phyloP scores from a whole-genome alignment of 805 yeast genomes.

The Saturnispora mendoncae region DNA sequence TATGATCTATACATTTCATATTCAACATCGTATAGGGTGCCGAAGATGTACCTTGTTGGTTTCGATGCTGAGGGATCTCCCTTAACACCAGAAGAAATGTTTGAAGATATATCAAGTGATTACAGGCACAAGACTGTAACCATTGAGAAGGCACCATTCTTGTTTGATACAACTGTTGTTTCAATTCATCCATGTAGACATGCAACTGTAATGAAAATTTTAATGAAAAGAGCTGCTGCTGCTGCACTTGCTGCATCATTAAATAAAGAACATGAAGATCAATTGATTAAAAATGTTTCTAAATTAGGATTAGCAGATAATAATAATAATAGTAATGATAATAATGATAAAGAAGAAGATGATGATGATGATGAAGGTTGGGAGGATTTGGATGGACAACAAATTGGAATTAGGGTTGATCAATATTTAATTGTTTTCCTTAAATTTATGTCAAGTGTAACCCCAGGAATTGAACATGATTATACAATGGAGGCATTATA shows the following conservation, averaged over 20 bases:
- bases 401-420: conserved; percentile 62
- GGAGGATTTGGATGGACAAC: conserved; percentile 17
- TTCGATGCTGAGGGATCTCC: conserved; percentile 80
- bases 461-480: conserved; percentile 96
- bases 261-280: conserved; percentile 18
- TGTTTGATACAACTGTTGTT: conserved; percentile 63
- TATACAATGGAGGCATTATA: conserved; percentile 94
- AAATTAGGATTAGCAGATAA: conserved; percentile 39
- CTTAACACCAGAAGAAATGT: conserved; percentile 80
- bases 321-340: conserved; percentile 7
- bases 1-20: conserved; percentile 89
- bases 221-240: conserved; percentile 65
- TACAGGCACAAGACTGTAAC: conserved; percentile 95
- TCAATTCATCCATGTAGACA: conserved; percentile 96
- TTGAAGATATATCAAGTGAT: conserved; percentile 86
- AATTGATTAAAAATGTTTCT: conserved; percentile 35
- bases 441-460: conserved; percentile 92
- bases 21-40: conserved; percentile 92
- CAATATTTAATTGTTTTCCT: conserved; percentile 84
- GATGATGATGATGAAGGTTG: conserved; percentile 18
- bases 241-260: conserved; percentile 35
- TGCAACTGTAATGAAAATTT: conserved; percentile 85
- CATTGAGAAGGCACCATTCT: conserved; percentile 84
- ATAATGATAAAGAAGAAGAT: conserved; percentile 13
- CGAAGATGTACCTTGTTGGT: conserved; percentile 88